A percentile compares a stretch with the other conserved stretches of the same genome.
Conservation (phyloP, 2,329 filamentous ascomycete species). For the Neopestalotiopsis sp. region DNA sequence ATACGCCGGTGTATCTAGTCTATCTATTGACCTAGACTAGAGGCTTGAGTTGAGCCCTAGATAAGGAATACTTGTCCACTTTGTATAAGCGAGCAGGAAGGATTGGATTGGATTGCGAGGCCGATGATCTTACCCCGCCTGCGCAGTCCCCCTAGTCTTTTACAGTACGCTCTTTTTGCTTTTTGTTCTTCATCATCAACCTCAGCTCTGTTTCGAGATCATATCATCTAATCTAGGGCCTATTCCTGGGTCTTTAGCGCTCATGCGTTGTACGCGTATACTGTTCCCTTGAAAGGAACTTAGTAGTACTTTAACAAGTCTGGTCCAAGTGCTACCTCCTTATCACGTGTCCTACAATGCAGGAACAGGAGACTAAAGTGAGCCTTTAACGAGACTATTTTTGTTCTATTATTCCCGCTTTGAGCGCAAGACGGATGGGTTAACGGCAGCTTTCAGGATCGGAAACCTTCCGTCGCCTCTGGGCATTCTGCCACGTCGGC, state of each 20-base stretch:
- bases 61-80: not conserved
- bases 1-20: too few relatives aligned
- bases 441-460: slow-evolving; percentile 5
- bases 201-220: not conserved
- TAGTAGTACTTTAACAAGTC: not conserved
- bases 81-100: not conserved
- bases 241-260: not conserved
- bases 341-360: not conserved
- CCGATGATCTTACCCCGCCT: not conserved
- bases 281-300: not conserved
- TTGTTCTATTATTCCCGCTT: not conserved
- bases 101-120: not conserved
- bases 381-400: not conserved
- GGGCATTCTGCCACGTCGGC: not conserved
- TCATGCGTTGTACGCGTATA: not conserved
- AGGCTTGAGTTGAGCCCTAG: not conserved
- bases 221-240: not conserved
- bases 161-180: not conserved
- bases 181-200: not conserved
- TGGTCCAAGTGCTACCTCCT: too few relatives aligned
- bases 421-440: not conserved
- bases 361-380: not conserved
- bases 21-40: too few relatives aligned
- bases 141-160: not conserved
- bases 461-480: slow-evolving; percentile 15